Percentiles rank a stretch among this genome's conserved stretches.
These are phyloP conservation scores for Gymnopilus junonius DNA, from an alignment of 768 basidiomycete species.

Conservation along the genomic window DNA sequence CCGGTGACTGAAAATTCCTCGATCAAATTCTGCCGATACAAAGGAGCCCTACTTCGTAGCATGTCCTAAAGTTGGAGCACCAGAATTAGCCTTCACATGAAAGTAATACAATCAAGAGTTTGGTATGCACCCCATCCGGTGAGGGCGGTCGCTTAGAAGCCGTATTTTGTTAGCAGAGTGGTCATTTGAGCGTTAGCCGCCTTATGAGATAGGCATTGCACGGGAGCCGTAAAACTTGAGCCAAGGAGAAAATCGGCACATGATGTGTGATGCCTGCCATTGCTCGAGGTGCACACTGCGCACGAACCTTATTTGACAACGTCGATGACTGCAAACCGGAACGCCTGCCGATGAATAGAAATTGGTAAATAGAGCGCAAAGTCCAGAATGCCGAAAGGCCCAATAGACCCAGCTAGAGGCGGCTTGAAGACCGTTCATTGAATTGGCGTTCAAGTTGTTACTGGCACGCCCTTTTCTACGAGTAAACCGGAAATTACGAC, in stretches of 20 bases:
- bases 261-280: not conserved
- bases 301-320: not conserved
- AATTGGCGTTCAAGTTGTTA: not conserved
- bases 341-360: not conserved
- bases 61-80: not conserved
- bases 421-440: not conserved
- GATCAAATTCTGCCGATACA: not conserved
- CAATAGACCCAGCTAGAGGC: not conserved
- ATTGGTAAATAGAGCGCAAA: not conserved
- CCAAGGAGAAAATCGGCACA: not conserved
- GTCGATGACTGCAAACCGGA: not conserved
- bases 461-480: not conserved
- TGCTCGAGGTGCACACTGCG: not conserved
- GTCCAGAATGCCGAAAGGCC: not conserved
- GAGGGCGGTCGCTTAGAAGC: constrained; percentile 2
- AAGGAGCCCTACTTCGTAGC: not conserved
- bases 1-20: not conserved
- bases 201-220: not conserved
- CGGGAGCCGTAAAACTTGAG: not conserved
- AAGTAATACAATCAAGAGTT: not conserved
- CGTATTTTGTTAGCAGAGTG: not conserved
- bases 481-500: constrained; percentile 12
- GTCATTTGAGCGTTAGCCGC: not conserved
- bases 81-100: not conserved
- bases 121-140: constrained; percentile 1